A percentile compares a stretch with the other conserved stretches of the same genome.
These are phyloP conservation scores for Chytridiales sp. DNA, from an alignment of 371 early-diverging fungal species.

Conservation along the genomic window DNA sequence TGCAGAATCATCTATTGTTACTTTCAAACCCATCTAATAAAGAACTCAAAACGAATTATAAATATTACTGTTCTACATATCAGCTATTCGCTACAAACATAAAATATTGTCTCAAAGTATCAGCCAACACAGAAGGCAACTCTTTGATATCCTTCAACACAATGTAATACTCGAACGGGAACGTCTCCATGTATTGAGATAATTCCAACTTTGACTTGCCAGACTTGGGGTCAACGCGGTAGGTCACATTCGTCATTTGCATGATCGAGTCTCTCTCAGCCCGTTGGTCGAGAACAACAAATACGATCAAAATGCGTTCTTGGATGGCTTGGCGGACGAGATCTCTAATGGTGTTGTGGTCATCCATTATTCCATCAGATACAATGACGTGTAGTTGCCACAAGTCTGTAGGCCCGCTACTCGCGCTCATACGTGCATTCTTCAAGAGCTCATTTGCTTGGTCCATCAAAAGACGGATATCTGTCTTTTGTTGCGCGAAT, in stretches of 20 bases:
- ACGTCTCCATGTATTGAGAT: constrained; percentile 90
- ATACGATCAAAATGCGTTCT: constrained; percentile 89
- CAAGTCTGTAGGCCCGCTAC: constrained; percentile 58
- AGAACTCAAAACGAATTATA: too few species aligned
- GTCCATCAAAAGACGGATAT: constrained; percentile 80
- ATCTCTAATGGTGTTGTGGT: constrained; percentile 76
- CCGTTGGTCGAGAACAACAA: constrained; percentile 87
- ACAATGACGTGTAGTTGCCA: constrained; percentile 96
- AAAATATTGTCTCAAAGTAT: constrained; percentile 94
- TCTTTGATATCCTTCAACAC: constrained; percentile 84
- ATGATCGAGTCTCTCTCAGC: constrained; percentile 77
- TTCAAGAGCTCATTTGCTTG: constrained; percentile 73
- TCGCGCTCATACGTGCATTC: constrained; percentile 56
- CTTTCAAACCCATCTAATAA: too few species aligned
- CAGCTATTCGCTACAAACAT: constrained; percentile 32
- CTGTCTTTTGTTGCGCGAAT: constrained; percentile 87
- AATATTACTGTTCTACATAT: too few species aligned
- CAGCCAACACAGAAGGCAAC: constrained; percentile 85
- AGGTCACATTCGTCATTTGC: constrained; percentile 84
- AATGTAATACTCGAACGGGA: constrained; percentile 97
- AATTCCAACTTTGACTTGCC: constrained; percentile 71
- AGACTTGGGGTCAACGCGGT: constrained; percentile 55
- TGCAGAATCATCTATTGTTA: too few species aligned
- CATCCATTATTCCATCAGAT: constrained; percentile 96
- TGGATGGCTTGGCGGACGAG: constrained; percentile 84